phyloP scores from a whole-genome alignment of 2,329 filamentous ascomycete species.

The Colletotrichum sp. region DNA sequence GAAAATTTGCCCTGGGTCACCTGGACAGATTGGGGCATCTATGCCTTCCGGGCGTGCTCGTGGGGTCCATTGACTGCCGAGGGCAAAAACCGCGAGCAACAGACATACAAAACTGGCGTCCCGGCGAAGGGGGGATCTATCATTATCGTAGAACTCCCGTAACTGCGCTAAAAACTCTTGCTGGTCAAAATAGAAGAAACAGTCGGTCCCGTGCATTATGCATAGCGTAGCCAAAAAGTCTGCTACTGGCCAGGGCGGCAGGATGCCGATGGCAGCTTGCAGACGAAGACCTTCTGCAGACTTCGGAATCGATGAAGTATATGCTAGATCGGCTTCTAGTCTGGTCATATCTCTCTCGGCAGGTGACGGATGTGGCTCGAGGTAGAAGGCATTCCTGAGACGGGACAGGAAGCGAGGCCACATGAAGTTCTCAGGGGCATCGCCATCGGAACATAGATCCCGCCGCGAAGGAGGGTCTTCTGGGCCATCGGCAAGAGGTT shows the following conservation, averaged over 20 bases:
- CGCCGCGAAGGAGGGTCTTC: background rate
- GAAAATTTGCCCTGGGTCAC: slow-evolving; percentile 34
- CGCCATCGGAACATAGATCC: slow-evolving; percentile 14
- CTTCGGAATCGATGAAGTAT: slow-evolving; percentile 5
- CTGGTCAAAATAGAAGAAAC: slow-evolving; percentile 33
- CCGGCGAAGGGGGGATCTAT: slow-evolving; percentile 22
- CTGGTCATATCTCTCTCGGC: slow-evolving; percentile 25
- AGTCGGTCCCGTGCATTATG: slow-evolving; percentile 28
- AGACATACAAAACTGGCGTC: slow-evolving; percentile 30
- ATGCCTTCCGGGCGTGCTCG: slow-evolving; percentile 29
- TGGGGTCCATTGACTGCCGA: slow-evolving; percentile 37
- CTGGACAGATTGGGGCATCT: background rate
- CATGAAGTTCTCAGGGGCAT: slow-evolving; percentile 23
- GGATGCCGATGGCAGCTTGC: slow-evolving; percentile 24
- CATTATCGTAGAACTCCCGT: slow-evolving; percentile 28
- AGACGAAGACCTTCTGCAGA: slow-evolving; percentile 24
- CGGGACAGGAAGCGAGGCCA: slow-evolving; percentile 31
- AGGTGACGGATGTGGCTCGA: slow-evolving; percentile 23
- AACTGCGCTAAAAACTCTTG: slow-evolving; percentile 25
- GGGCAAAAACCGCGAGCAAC: slow-evolving; percentile 27
- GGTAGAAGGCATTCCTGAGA: slow-evolving; percentile 30
- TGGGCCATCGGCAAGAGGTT: background rate
- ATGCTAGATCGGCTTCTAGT: slow-evolving; percentile 24
- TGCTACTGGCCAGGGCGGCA: slow-evolving; percentile 28
- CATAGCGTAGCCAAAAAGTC: slow-evolving; percentile 30